phyloP scores from a whole-genome alignment of 2,329 filamentous ascomycete genomes.

The Phaeosphaeriaceae sp. region DNA sequence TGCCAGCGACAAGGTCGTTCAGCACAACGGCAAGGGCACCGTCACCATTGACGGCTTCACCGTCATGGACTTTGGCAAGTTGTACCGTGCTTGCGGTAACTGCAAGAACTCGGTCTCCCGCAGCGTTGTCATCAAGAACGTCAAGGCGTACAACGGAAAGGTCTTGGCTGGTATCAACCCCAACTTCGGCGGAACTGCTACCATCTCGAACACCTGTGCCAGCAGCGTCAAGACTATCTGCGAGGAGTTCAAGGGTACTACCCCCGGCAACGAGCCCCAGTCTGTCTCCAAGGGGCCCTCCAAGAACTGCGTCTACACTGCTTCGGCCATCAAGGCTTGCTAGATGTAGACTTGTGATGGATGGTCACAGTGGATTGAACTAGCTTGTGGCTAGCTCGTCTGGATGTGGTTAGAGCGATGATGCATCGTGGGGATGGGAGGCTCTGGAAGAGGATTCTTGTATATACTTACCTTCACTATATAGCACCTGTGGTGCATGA shows the following conservation, averaged over 20 bases:
- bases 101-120: slow-evolving; percentile 57
- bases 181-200: slow-evolving; percentile 50
- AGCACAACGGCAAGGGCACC: slow-evolving; percentile 52
- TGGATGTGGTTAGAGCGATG: slow-evolving; percentile 13
- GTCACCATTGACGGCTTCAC: slow-evolving; percentile 48
- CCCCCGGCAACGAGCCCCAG: slow-evolving; percentile 37
- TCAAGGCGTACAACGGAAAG: slow-evolving; percentile 53
- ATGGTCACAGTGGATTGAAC: neutral
- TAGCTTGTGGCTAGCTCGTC: neutral
- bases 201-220: slow-evolving; percentile 47
- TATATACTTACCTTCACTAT: slow-evolving; percentile 19
- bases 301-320: slow-evolving; percentile 41
- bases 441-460: slow-evolving; percentile 27
- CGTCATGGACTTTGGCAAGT: slow-evolving; percentile 47
- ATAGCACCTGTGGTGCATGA: slow-evolving; percentile 19
- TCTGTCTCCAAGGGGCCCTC: slow-evolving; percentile 38
- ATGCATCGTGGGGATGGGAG: slow-evolving; percentile 5
- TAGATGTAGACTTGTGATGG: slow-evolving; percentile 15
- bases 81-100: slow-evolving; percentile 58
- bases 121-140: slow-evolving; percentile 54
- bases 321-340: slow-evolving; percentile 38
- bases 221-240: slow-evolving; percentile 41
- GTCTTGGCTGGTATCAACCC: slow-evolving; percentile 49
- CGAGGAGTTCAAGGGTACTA: slow-evolving; percentile 44
- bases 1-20: slow-evolving; percentile 52